These are phyloP conservation scores for Hyphopichia fennica DNA, from an alignment of 1,139 yeast species.

Conservation along the genomic window DNA sequence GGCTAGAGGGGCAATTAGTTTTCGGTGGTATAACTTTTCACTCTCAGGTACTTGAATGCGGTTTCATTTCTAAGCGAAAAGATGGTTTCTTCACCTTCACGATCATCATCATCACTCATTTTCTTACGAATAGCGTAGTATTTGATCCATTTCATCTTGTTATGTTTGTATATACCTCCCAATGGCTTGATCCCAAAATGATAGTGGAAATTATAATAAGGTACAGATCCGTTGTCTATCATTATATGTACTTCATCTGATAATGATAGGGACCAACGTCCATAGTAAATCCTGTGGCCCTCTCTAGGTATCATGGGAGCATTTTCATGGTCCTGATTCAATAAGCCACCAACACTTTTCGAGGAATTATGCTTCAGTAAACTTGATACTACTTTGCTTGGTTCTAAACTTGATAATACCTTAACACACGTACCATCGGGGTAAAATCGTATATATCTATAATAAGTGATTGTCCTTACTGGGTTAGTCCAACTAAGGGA, in stretches of 20 bases:
- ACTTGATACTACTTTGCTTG: constrained; percentile 57
- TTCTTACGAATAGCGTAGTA: constrained; percentile 58
- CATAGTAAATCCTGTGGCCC: constrained; percentile 41
- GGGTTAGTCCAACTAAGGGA: constrained; percentile 76
- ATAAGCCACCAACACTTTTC: background rate
- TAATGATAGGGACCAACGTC: constrained; percentile 53
- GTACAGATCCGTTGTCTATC: constrained; percentile 61
- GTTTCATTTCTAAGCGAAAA: constrained; percentile 70
- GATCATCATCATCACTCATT: constrained; percentile 30
- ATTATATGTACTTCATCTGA: constrained; percentile 54
- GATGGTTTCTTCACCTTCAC: constrained; percentile 51
- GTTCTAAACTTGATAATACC: constrained; percentile 66
- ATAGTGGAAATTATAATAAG: constrained; percentile 64
- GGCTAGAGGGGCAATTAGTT: constrained; percentile 14
- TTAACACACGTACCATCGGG: constrained; percentile 75
- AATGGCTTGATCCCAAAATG: constrained; percentile 54
- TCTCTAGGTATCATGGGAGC: constrained; percentile 17
- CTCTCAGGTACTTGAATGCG: constrained; percentile 71
- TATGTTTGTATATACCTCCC: constrained; percentile 57
- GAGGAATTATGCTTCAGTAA: constrained; percentile 34
- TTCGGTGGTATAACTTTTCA: constrained; percentile 42
- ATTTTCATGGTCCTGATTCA: background rate
- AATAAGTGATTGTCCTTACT: constrained; percentile 80
- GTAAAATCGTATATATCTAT: constrained; percentile 78
- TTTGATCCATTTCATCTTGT: constrained; percentile 65